phyloP scores from a whole-genome alignment of 148 eudicot species.

The Beta vulgaris region DNA sequence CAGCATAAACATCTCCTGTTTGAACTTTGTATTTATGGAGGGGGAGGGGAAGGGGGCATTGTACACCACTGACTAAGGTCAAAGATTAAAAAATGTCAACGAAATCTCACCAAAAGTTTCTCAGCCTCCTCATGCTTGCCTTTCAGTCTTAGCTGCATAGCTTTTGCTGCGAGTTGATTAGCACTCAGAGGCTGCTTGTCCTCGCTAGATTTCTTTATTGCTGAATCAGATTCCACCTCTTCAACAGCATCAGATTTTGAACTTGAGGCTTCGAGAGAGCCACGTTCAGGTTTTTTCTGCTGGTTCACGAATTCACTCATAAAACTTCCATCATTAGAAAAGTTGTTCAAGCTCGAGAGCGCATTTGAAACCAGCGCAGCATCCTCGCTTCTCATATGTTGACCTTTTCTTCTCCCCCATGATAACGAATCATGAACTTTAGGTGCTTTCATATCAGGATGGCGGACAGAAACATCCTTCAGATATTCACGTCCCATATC shows the following conservation, averaged over 20 bases:
- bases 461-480: constrained; percentile 42
- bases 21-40: background rate
- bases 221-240: constrained; percentile 29
- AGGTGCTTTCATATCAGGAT: constrained; percentile 72
- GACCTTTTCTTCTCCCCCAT: constrained; percentile 69
- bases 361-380: constrained; percentile 59
- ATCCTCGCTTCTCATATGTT: constrained; percentile 48
- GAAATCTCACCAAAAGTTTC: constrained; percentile 61
- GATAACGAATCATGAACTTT: constrained; percentile 72
- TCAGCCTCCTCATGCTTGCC: constrained; percentile 93
- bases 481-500: constrained; percentile 32
- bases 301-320: constrained; percentile 40
- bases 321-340: constrained; percentile 78
- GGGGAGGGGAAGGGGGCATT: background rate
- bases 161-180: constrained; percentile 92
- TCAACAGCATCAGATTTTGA: constrained; percentile 30
- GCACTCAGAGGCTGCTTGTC: constrained; percentile 66
- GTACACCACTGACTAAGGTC: background rate
- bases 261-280: constrained; percentile 26
- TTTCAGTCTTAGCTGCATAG: constrained; percentile 83
- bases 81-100: constrained; percentile 2
- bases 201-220: constrained; percentile 27
- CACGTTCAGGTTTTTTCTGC: constrained; percentile 32
- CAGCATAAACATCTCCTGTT: background rate
- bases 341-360: constrained; percentile 72